Conservation (phyloP, 805 yeast genomes). For the Starmera amethionina region DNA sequence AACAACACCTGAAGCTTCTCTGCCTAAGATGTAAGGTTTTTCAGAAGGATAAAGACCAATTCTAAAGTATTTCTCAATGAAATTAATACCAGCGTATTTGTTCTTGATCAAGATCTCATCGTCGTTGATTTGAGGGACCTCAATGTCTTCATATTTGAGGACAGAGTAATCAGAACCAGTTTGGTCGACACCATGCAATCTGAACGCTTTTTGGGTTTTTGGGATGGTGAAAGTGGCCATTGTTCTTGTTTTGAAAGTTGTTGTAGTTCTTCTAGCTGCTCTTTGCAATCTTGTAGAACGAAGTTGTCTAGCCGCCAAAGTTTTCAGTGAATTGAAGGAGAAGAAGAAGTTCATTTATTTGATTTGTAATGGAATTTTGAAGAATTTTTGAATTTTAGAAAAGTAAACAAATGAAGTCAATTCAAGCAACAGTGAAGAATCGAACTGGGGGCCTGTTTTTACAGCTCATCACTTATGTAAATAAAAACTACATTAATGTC, state of each 20-base stretch:
- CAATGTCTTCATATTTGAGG: slow-evolving; percentile 42
- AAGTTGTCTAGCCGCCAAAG: no score
- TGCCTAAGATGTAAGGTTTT: slow-evolving; percentile 59
- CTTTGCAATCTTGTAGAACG: no score
- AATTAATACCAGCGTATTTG: slow-evolving; percentile 71
- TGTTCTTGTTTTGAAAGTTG: neutral
- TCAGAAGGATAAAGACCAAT: slow-evolving; percentile 59
- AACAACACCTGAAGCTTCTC: slow-evolving; percentile 65
- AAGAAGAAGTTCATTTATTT: no score
- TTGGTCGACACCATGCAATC: slow-evolving; percentile 30
- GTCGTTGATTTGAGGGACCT: slow-evolving; percentile 46
- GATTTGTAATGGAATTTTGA: no score
- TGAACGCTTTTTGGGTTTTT: slow-evolving; percentile 42
- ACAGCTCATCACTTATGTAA: no score
- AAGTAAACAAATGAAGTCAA: no score
- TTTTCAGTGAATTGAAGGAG: no score
- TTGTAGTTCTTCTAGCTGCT: neutral
- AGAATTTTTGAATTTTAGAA: no score
- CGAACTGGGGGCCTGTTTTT: no score
- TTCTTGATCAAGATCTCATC: slow-evolving; percentile 64
- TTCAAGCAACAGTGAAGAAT: no score
- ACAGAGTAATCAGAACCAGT: slow-evolving; percentile 47
- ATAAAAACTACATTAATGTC: no score
- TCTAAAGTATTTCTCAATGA: slow-evolving; percentile 77
- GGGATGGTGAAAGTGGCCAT: slow-evolving; percentile 32